Percentiles rank a stretch among this genome's conserved stretches.
These are phyloP conservation scores for Aureobasidium sp. DNA, from an alignment of 2,329 filamentous ascomycete species.

Conservation along the genomic window DNA sequence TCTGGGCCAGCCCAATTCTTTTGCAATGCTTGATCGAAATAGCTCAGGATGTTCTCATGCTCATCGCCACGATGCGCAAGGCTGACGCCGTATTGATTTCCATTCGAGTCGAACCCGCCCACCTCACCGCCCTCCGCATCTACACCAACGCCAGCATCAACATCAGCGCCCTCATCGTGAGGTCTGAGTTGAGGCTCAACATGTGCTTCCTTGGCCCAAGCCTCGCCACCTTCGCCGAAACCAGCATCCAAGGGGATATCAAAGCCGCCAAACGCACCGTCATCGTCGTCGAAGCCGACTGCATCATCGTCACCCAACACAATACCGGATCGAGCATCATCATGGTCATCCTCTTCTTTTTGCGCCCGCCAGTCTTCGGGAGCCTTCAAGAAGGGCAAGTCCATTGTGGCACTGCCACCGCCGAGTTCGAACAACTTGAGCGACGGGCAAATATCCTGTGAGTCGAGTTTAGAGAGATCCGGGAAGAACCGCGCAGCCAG, in stretches of 20 bases:
- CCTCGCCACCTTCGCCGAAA: constrained; percentile 96
- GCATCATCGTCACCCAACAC: constrained; percentile 90
- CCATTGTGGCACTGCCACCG: constrained; percentile 83
- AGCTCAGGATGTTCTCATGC: constrained; percentile 96
- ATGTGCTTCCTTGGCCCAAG: constrained; percentile 92
- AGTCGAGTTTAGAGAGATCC: constrained; percentile 78
- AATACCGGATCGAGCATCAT: constrained; percentile 78
- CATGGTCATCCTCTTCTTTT: constrained; percentile 60
- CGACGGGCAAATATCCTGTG: constrained; percentile 94
- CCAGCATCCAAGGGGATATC: constrained; percentile 73
- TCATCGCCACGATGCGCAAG: constrained; percentile 71
- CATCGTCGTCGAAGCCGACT: constrained; percentile 83
- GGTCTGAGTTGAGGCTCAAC: constrained; percentile 88
- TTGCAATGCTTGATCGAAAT: constrained; percentile 95
- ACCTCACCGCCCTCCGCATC: constrained; percentile 49
- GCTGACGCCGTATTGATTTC: constrained; percentile 81
- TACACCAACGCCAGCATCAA: constrained; percentile 60
- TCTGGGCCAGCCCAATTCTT: constrained; percentile 99
- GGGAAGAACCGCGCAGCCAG: constrained; percentile 89
- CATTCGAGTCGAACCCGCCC: constrained; percentile 63
- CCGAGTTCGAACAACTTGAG: constrained; percentile 95
- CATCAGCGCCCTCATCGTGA: constrained; percentile 62
- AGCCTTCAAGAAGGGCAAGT: constrained; percentile 93
- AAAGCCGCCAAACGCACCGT: constrained; percentile 68
- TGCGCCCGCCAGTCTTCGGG: constrained; percentile 79